phyloP scores from a whole-genome alignment of 208 protist genomes.

The Acanthamoeba triangularis region DNA sequence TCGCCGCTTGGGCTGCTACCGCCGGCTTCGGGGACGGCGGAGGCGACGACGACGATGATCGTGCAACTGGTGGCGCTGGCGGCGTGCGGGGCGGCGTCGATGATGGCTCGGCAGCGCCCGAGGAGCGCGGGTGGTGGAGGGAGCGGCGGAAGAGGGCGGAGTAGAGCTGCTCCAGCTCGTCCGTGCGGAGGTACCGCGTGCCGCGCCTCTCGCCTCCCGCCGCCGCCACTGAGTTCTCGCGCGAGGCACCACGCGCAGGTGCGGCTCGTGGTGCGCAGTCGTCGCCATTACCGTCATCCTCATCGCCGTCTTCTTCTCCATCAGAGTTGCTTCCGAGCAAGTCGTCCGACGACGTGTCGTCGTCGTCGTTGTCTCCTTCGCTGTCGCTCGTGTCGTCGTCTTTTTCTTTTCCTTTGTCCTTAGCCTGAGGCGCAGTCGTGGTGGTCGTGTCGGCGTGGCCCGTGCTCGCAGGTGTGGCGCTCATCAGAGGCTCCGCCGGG shows the following conservation, averaged over 20 bases:
- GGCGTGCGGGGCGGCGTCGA: no score
- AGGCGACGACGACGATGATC: no score
- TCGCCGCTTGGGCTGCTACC: no score
- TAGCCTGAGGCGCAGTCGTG: neutral
- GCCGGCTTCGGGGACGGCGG: no score
- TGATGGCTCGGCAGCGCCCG: neutral
- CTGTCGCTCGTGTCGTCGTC: neutral
- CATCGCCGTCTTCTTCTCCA: neutral
- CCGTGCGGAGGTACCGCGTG: slow-evolving; percentile 21
- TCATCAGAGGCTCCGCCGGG: no score
- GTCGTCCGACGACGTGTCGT: no score
- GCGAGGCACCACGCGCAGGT: neutral
- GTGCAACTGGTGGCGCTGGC: no score
- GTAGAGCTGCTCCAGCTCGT: slow-evolving; percentile 23
- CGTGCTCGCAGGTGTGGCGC: no score
- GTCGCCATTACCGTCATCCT: neutral
- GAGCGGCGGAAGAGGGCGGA: neutral
- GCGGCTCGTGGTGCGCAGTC: neutral
- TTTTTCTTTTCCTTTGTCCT: neutral
- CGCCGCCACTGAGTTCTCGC: neutral
- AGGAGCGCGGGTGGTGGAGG: neutral
- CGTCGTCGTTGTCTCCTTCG: no score
- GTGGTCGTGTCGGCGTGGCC: no score
- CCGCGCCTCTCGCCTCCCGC: neutral
- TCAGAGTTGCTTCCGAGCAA: neutral